A percentile compares a stretch with the other conserved stretches of the same genome.
These are phyloP conservation scores for Lipomyces kockii DNA, from an alignment of 805 yeast genomes.

Conservation along the genomic window DNA sequence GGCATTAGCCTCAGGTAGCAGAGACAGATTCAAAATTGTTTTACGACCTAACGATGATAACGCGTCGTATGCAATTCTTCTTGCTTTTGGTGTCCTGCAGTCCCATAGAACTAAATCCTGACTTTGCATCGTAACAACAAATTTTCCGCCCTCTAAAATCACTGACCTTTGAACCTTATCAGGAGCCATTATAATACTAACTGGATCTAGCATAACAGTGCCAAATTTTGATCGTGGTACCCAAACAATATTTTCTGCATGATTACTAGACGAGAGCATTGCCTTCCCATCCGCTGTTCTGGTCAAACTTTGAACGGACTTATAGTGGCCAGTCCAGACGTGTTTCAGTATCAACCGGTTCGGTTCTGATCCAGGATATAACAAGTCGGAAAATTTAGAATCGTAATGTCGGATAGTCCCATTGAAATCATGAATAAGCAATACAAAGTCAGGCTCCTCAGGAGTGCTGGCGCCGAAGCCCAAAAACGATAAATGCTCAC, in stretches of 20 bases:
- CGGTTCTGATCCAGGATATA: slow-evolving; percentile 23
- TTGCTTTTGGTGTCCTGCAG: slow-evolving; percentile 46
- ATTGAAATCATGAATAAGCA: slow-evolving; percentile 44
- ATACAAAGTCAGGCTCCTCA: slow-evolving; percentile 35
- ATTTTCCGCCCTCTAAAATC: slow-evolving; percentile 54
- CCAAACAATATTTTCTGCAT: slow-evolving; percentile 69
- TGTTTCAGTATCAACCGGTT: slow-evolving; percentile 47
- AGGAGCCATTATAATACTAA: slow-evolving; percentile 52
- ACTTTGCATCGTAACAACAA: slow-evolving; percentile 52
- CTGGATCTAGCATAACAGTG: slow-evolving; percentile 32
- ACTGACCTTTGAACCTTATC: slow-evolving; percentile 56
- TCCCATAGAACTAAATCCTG: slow-evolving; percentile 62
- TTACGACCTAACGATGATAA: slow-evolving; percentile 14
- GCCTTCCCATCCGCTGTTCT: slow-evolving; percentile 72
- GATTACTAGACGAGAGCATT: slow-evolving; percentile 62
- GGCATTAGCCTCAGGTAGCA: slow-evolving; percentile 46
- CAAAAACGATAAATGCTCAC: slow-evolving; percentile 21
- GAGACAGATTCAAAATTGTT: slow-evolving; percentile 39
- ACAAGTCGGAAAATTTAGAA: slow-evolving; percentile 37
- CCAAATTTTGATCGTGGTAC: slow-evolving; percentile 34
- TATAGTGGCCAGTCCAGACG: slow-evolving; percentile 83
- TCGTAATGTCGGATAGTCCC: slow-evolving; percentile 45
- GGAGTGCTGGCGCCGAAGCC: slow-evolving; percentile 36
- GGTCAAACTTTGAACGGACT: slow-evolving; percentile 69
- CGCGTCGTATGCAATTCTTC: slow-evolving; percentile 14